A percentile compares a stretch with the other conserved stretches of the same genome.
Evolutionary conservation across 805 yeast species (phyloP).

Genomic region (Candida tibetensis): DNA sequence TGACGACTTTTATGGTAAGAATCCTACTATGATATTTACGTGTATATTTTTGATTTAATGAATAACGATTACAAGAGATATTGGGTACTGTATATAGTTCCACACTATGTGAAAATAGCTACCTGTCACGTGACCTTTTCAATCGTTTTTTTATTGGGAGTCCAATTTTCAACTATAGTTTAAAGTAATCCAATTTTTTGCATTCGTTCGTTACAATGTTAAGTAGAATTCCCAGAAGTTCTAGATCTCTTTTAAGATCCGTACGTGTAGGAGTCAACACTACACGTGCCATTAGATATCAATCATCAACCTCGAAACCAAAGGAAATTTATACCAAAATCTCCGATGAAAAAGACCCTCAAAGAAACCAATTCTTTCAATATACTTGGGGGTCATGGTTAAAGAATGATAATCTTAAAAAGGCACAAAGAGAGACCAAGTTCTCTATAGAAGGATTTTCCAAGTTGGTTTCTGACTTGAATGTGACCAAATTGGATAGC

Average conservation of each 20-base stretch:
- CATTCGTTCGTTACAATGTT: constrained; percentile 5
- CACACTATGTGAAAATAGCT: too few relatives aligned
- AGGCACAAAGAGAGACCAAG: constrained; percentile 70
- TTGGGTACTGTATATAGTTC: too few relatives aligned
- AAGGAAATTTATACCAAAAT: constrained; percentile 51
- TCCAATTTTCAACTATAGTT: too few relatives aligned
- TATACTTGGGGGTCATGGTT: constrained; percentile 97
- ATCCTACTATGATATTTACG: too few relatives aligned
- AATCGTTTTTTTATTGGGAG: too few relatives aligned
- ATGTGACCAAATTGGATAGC: constrained; percentile 30
- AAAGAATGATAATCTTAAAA: constrained; percentile 70
- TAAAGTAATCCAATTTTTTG: too few relatives aligned
- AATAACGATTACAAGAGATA: constrained; percentile 2
- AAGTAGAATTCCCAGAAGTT: constrained; percentile 7
- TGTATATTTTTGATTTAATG: background rate
- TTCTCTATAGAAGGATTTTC: constrained; percentile 80
- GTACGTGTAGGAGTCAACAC: background rate
- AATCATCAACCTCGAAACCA: constrained; percentile 18
- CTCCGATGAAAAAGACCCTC: constrained; percentile 61
- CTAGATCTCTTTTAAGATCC: background rate
- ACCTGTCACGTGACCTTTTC: too few relatives aligned
- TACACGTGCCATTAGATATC: constrained; percentile 1
- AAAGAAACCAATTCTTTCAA: constrained; percentile 71
- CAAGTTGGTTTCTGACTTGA: constrained; percentile 46
- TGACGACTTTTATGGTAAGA: too few relatives aligned